phyloP scores from a whole-genome alignment of 352 stramenopile species.

The Globisporangium mamillatum region DNA sequence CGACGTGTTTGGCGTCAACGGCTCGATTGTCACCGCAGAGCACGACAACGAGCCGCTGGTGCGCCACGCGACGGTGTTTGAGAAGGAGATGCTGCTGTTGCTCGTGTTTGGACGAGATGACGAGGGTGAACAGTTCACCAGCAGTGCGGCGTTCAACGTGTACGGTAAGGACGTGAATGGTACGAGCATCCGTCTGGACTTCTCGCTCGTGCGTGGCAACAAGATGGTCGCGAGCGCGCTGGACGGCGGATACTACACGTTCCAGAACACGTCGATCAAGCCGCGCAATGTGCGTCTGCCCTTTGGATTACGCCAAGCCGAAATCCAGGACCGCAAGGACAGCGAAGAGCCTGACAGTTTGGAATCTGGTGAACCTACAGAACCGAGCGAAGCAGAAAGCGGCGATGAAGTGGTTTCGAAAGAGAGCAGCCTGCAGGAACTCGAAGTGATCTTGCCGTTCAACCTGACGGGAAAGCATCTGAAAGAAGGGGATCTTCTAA shows the following conservation, averaged over 20 bases:
- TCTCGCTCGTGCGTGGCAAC: constrained; percentile 55
- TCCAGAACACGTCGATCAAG: constrained; percentile 61
- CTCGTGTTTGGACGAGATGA: constrained; percentile 75
- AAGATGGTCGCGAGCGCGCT: constrained; percentile 28
- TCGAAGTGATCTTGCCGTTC: constrained; percentile 68
- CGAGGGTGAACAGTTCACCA: constrained; percentile 58
- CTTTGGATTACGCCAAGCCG: constrained; percentile 62
- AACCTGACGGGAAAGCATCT: constrained; percentile 71
- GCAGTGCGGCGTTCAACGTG: constrained; percentile 47
- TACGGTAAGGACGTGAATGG: constrained; percentile 39
- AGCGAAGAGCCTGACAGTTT: background rate
- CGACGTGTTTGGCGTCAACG: constrained; percentile 56
- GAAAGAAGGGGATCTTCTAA: constrained; percentile 42
- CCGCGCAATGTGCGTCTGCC: constrained; percentile 57
- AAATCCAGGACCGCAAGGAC: constrained; percentile 30
- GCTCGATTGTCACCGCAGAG: constrained; percentile 42
- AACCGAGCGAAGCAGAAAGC: background rate
- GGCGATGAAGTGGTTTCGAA: constrained; percentile 17
- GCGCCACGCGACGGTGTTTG: constrained; percentile 69
- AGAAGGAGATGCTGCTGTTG: constrained; percentile 71
- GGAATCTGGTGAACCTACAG: background rate
- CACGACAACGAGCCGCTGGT: constrained; percentile 73
- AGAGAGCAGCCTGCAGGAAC: constrained; percentile 9
- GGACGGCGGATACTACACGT: constrained; percentile 49
- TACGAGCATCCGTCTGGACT: constrained; percentile 37